Percentiles rank a stretch among this genome's conserved stretches.
Evolutionary conservation across 148 eudicot species (phyloP).

Genomic region (Salicornia ramosissima): DNA sequence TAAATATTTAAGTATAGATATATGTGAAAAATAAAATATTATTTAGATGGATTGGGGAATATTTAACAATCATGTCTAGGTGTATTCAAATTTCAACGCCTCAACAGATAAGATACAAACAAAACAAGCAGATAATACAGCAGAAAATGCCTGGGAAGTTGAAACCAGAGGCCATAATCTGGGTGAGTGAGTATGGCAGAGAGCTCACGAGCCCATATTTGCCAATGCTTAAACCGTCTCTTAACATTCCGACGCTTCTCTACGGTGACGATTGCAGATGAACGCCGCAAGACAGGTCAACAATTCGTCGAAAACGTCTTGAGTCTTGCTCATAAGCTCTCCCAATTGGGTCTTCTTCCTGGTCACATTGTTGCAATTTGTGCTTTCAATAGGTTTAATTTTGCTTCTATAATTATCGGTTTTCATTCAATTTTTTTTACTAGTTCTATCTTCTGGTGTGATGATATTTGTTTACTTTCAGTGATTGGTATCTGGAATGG

Average conservation of each 20-base stretch:
- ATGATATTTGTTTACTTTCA: constrained; percentile 14
- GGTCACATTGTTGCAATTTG: constrained; percentile 63
- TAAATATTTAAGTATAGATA: too few species aligned
- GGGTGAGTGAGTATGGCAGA: too few species aligned
- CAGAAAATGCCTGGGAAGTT: too few species aligned
- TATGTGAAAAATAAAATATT: too few species aligned
- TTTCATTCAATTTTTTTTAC: too few species aligned
- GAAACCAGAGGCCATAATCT: too few species aligned
- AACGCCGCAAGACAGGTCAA: constrained; percentile 42
- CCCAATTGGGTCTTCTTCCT: constrained; percentile 37
- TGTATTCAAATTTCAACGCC: too few species aligned
- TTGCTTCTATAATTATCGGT: neutral
- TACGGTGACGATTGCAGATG: constrained; percentile 37
- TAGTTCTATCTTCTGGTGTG: too few species aligned
- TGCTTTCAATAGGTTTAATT: constrained; percentile 65
- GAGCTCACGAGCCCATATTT: constrained; percentile 36
- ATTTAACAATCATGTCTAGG: too few species aligned
- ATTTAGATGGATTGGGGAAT: too few species aligned
- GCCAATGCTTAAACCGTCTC: constrained; percentile 74
- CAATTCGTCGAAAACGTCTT: constrained; percentile 52
- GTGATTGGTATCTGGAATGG: constrained; percentile 89
- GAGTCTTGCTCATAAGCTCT: constrained; percentile 44
- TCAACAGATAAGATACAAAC: too few species aligned
- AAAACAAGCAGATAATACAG: too few species aligned
- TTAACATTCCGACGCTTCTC: constrained; percentile 39